Evolutionary conservation across 441 rosid genomes (phyloP), one percentile per base, ranked within the genome.

Genomic region (Daphne laureola): DNA sequence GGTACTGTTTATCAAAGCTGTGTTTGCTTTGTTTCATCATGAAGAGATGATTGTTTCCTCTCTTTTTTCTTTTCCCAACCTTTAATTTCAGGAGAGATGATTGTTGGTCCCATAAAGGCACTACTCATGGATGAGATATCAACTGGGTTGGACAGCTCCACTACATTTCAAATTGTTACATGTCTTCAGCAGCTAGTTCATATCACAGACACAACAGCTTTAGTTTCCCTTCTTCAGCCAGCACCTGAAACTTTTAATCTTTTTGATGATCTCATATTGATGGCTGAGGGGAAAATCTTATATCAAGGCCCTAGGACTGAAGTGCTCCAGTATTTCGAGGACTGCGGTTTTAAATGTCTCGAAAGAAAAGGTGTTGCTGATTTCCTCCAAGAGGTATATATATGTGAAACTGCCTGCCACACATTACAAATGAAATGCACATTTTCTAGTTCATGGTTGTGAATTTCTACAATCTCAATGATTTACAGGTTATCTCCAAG

Each of bases 341-440:
- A 50, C 35, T 62, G 67, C 51, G 81, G 81, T 27, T 86, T 86
- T 62, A 74, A 64, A 55, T 84, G 86, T 54, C 88, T 86, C 0
- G 67, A 70, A 50, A 78, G 88, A 55, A 84, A 82, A 63, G 81
- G 84, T 2, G 74, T 65, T 3, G 80, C 88, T 1, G 88, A 84
- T 61, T 84, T 79, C 75, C 74, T 84, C 2, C 89, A 82, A 46
- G 86, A 84, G 78, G 85, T 81, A 17, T n/a, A n/a, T n/a, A n/a
- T n/a, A n/a, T 17, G 6, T 6, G 11, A 7, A 31, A 31, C 1
- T 31, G 38, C 38, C 1, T 31, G 38, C 38, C 38, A 5, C 2
- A 31, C 38, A 31, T 31, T 31, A 4, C 38, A 58, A 14, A 16
- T 17, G 9, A 43, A 17, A 31, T 31, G 11, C 18, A 17, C 43